phyloP scores from a whole-genome alignment of 2,329 filamentous ascomycete species.

The Cladosporium colombiae region DNA sequence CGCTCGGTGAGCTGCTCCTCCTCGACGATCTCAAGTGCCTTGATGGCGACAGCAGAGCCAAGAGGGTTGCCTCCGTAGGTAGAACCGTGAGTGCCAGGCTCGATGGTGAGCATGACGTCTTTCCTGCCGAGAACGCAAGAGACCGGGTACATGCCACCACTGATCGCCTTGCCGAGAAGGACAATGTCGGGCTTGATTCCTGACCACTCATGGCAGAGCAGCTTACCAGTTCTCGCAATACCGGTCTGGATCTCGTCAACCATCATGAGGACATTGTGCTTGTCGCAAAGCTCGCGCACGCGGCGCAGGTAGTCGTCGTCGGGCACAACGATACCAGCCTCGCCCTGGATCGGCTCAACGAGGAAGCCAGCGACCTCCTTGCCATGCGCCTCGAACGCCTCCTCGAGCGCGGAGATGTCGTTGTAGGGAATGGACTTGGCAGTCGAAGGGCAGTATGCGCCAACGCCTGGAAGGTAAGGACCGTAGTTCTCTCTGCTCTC shows the following conservation, averaged over 20 bases:
- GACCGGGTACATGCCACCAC: constrained; percentile 98
- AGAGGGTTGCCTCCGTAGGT: constrained; percentile 98
- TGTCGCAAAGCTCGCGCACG: constrained; percentile 82
- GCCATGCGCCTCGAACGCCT: constrained; percentile 76
- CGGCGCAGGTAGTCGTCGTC: constrained; percentile 82
- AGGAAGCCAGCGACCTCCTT: constrained; percentile 88
- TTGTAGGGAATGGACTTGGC: constrained; percentile 81
- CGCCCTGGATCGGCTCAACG: constrained; percentile 94
- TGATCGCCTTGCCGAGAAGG: constrained; percentile 94
- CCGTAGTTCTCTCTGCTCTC: constrained; percentile 97
- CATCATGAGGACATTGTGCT: constrained; percentile 94
- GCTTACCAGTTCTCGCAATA: constrained; percentile 89
- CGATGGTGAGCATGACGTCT: constrained; percentile 92
- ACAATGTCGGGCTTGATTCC: constrained; percentile 94
- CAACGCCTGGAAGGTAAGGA: constrained; percentile 87
- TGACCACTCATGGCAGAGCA: constrained; percentile 93
- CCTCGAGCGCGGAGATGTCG: constrained; percentile 76
- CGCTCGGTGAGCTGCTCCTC: constrained; percentile 86
- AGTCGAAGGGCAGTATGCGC: constrained; percentile 73
- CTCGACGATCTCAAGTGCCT: constrained; percentile 87
- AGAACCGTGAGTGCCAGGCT: constrained; percentile 94
- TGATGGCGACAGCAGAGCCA: constrained; percentile 92
- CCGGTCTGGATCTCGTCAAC: constrained; percentile 99
- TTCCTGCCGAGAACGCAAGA: constrained; percentile 84
- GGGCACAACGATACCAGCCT: constrained; percentile 94